phyloP scores from a whole-genome alignment of 805 yeast species.

The Lachancea cidri region DNA sequence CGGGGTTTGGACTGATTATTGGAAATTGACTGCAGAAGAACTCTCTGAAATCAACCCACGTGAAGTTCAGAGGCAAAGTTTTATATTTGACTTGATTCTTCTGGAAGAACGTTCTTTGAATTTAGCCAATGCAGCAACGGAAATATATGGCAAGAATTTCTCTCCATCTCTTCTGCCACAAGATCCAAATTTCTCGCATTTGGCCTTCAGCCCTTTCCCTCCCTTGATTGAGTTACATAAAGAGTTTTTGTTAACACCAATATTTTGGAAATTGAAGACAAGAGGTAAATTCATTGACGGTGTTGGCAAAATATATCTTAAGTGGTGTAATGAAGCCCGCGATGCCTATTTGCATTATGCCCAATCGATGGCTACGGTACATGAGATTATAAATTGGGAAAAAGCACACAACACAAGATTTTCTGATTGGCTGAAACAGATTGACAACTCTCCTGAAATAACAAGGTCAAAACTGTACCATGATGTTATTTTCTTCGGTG shows the following conservation, averaged over 20 bases:
- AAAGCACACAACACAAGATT: conserved; percentile 40
- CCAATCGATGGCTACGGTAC: conserved; percentile 53
- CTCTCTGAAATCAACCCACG: conserved; percentile 44
- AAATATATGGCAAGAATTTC: conserved; percentile 45
- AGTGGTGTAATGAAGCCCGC: conserved; percentile 59
- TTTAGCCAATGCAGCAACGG: conserved; percentile 60
- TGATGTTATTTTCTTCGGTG: conserved; percentile 52
- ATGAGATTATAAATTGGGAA: conserved; percentile 48
- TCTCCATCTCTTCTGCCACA: conserved; percentile 42
- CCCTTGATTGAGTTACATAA: conserved; percentile 54
- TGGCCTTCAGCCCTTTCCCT: conserved; percentile 52
- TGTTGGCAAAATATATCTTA: conserved; percentile 55
- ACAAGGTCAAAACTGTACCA: conserved; percentile 40
- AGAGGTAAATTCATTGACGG: conserved; percentile 65
- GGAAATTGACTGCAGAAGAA: conserved; percentile 56
- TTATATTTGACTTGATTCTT: conserved; percentile 67
- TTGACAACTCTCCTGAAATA: conserved; percentile 45
- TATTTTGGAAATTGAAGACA: conserved; percentile 49
- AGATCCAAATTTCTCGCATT: conserved; percentile 51
- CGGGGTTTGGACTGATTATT: conserved; percentile 60
- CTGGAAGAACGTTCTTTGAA: conserved; percentile 67
- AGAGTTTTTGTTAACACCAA: conserved; percentile 49
- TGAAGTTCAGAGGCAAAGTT: conserved; percentile 63
- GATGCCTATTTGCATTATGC: conserved; percentile 55
- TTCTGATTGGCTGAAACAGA: conserved; percentile 51